Evolutionary conservation across 331 rosid species (phyloP), one percentile per base, ranked within the genome.

Genomic region (Acacia pycnantha): DNA sequence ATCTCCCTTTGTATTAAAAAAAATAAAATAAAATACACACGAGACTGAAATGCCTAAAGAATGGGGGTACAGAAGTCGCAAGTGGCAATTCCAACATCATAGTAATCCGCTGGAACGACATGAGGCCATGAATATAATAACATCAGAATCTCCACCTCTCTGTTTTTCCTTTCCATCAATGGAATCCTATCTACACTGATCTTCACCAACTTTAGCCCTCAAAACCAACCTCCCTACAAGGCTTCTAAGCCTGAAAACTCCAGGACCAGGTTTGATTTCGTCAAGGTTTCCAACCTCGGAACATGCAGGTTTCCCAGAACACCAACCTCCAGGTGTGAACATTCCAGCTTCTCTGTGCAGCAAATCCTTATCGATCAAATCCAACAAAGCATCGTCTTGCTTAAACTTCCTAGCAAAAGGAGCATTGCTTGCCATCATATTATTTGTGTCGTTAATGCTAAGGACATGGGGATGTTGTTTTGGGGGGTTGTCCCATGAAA

Each of bases 261-360:
- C 98, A 0, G 88, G 91, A 69, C 99, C 91, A 24, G 99, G 97
- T 85, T 87, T 89, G 79, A 96, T 88, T 80, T 91, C 89, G 73
- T 62, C 81, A 10, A 82, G 82, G 89, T 95, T 77, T 5, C 98
- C 97, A 67, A 96, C 88, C 89, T 89, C 78, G 3, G 97, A 86
- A 61, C 99, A 96, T 73, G 90, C 85, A 2, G 93, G 94, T 76
- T 78, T 89, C 8, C 97, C 98, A 3, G 94, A 76, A 56, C 98
- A 96, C 99, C 99, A 96, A 21, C 95, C 98, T 11, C 98, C 99
- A 0, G 97, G 86, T 6, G 97, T 85, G 84, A 96, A 88, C 77
- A 88, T 73, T 58, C 81, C 93, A 9, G 84, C 86, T 76, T 77
- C 74, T 79, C 89, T 80, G 3, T 37, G 82, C 8, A 95, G 88